Evolutionary conservation across 2,329 filamentous ascomycete species (phyloP).

Genomic region (Paraconiothyrium brasiliense): DNA sequence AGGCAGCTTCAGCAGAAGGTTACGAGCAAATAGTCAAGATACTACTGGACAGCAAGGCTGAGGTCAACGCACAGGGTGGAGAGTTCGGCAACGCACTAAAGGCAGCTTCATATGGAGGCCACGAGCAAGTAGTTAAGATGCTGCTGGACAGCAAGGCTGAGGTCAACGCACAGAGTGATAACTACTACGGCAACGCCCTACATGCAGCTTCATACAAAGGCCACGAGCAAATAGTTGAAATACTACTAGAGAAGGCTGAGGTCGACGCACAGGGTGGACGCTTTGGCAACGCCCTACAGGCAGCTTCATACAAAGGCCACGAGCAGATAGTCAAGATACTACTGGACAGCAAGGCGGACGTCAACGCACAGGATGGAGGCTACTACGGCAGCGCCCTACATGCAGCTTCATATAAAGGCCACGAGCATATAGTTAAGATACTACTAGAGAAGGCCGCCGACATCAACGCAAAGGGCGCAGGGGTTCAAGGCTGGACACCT

Average conservation of each 20-base stretch:
- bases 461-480: background rate
- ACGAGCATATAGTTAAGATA: background rate
- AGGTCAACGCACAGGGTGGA: background rate
- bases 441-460: background rate
- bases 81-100: background rate
- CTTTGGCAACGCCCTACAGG: background rate
- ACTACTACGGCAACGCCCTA: constrained; percentile 2
- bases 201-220: background rate
- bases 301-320: background rate
- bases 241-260: background rate
- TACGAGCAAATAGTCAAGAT: background rate
- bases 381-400: background rate
- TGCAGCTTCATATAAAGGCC: background rate
- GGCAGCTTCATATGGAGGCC: background rate
- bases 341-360: background rate
- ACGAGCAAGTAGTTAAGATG: background rate
- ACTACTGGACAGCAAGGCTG: background rate
- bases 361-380: background rate
- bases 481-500: constrained; percentile 8
- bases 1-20: background rate
- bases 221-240: background rate
- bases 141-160: background rate
- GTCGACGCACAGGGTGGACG: background rate
- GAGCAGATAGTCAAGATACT: background rate
- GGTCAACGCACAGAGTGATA: background rate